phyloP scores from a whole-genome alignment of 148 eudicot species.

The Mesembryanthemum crystallinum region DNA sequence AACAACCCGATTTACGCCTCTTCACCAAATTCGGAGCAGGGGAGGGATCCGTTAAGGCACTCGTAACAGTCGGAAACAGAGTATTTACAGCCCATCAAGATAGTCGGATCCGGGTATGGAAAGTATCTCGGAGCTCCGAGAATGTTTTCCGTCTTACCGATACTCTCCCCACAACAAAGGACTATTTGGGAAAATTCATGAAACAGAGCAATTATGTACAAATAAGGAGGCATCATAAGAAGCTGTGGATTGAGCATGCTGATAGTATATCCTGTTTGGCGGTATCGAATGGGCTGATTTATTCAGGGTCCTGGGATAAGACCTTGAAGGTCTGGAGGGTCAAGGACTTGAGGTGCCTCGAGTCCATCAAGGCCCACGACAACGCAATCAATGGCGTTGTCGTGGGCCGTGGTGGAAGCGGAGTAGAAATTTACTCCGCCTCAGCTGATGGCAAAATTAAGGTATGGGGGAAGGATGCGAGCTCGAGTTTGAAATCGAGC shows the following conservation, averaged over 20 bases:
- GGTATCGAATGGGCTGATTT: slow-evolving; percentile 51
- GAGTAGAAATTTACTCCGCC: slow-evolving; percentile 48
- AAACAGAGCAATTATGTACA: slow-evolving; percentile 82
- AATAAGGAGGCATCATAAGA: slow-evolving; percentile 71
- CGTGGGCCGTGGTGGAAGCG: slow-evolving; percentile 26
- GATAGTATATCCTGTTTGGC: slow-evolving; percentile 84
- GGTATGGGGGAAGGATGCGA: slow-evolving; percentile 40
- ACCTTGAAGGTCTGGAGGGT: slow-evolving; percentile 77
- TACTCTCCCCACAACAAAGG: slow-evolving; percentile 75
- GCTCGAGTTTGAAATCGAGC: not conserved
- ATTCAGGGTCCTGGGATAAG: slow-evolving; percentile 96
- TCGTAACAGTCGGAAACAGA: slow-evolving; percentile 55
- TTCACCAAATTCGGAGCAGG: slow-evolving; percentile 76
- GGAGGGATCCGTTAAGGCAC: slow-evolving; percentile 74
- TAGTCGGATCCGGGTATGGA: slow-evolving; percentile 81
- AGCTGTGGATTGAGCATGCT: slow-evolving; percentile 79
- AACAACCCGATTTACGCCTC: slow-evolving; percentile 69
- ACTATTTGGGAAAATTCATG: slow-evolving; percentile 79
- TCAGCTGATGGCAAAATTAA: slow-evolving; percentile 82
- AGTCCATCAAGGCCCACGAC: slow-evolving; percentile 79
- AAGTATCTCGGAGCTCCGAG: slow-evolving; percentile 70
- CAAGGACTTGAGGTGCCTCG: slow-evolving; percentile 71
- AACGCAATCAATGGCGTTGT: slow-evolving; percentile 69
- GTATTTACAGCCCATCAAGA: slow-evolving; percentile 96
- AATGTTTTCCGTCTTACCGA: slow-evolving; percentile 61